Conservation (phyloP, 202 grass and related monocot species). For the Sporobolus alterniflorus region DNA sequence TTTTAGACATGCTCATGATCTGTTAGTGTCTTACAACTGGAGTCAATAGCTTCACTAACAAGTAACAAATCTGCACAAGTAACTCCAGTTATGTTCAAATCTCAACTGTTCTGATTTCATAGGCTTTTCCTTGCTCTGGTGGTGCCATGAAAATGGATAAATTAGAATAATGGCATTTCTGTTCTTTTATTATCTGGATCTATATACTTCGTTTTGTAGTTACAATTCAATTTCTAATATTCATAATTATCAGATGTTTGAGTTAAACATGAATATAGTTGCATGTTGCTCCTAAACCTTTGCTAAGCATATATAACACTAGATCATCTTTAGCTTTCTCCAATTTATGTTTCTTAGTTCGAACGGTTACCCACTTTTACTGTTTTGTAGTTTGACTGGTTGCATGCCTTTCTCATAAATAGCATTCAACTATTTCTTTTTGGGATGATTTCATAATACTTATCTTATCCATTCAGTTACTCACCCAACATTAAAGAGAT, state of each 20-base stretch:
- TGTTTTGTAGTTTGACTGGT: background rate
- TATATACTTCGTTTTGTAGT: background rate
- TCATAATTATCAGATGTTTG: background rate
- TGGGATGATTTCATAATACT: slow-evolving; percentile 8
- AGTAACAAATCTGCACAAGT: too few species aligned
- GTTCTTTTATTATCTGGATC: background rate
- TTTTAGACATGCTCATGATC: background rate
- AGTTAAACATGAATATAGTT: background rate
- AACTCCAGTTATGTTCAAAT: background rate
- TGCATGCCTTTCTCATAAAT: background rate
- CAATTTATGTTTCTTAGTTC: background rate
- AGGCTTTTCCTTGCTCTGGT: background rate
- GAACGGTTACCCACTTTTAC: background rate
- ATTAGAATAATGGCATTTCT: background rate
- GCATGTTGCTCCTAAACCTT: background rate
- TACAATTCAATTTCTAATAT: background rate
- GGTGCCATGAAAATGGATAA: background rate
- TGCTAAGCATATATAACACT: background rate
- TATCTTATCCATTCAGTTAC: slow-evolving; percentile 50
- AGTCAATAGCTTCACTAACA: slow-evolving; percentile 13
- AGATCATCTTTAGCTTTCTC: background rate
- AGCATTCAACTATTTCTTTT: background rate
- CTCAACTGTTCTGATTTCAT: background rate
- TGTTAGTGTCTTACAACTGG: background rate
- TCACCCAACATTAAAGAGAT: slow-evolving; percentile 94